Base-by-base conservation (phyloP, 495 filamentous ascomycete species). In the Pyronema domesticum region DNA sequence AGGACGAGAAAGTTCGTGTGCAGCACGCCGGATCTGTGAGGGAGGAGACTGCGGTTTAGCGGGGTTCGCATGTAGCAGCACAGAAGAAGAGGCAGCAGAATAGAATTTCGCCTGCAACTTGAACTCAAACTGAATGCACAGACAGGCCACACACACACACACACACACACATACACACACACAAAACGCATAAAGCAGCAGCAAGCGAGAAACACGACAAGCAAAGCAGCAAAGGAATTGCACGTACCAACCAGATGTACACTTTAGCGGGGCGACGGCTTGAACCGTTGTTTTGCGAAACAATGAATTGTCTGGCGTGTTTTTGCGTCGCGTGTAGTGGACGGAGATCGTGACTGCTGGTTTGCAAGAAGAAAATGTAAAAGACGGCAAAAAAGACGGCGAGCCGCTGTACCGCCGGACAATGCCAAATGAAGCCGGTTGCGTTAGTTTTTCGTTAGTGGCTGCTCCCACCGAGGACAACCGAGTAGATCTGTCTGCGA, bases 261-360 rank as follows among this genome's bases (percentile, higher is more conserved):
- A 30, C 23, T 30, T 30, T 30, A 30, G 23, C 23, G 23, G 23
- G 23, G 23, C 23, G 5, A 5, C 5, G 23, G 23, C 23, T 30
- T 30, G 1, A 30, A 2, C 23, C 23, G 23, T 30, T 30, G 23
- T 30, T 30, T 30, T 30, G 23, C 23, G 23, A 1, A 14, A 47
- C 45, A 47, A 47, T 47, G 45, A 17, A 47, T 47, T 37, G 48
- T 51, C 19, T 34, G 23, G 13, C 23, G 23, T 30, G 23, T 30
- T 30, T 35, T 14, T 18, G 18, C 13, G 48, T 42, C 37, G 50
- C 50, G 35, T 23, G 50, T 53, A 13, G 50, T 40, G 50, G 50
- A 40, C 18, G 37, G 37, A 33, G 19, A n/a, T 53, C 35, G 50
- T 53, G 50, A 53, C 50, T 53, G 50, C 50, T 53, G 50, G 50